Conservation (phyloP, 2,329 filamentous ascomycete species). For the Epichloe aotearoae region DNA sequence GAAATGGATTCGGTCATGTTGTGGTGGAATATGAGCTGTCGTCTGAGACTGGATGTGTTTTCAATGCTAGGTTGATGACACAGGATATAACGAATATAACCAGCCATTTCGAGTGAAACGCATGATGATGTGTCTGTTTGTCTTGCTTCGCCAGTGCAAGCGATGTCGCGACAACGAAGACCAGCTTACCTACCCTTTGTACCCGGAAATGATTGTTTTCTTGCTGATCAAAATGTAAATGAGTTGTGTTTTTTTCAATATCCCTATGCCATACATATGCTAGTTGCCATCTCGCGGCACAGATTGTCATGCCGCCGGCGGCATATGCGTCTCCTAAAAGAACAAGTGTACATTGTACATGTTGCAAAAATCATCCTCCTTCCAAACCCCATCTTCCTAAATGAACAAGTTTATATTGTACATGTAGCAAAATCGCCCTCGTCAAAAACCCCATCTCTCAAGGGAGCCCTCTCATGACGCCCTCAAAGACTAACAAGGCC, state of each 20-base stretch:
- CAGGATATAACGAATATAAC: constrained; percentile 13
- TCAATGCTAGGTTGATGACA: neutral
- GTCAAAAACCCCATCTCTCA: neutral
- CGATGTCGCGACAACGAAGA: neutral
- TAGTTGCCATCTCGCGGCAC: neutral
- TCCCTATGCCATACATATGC: neutral
- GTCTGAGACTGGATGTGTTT: neutral
- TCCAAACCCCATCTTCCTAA: neutral
- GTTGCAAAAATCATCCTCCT: neutral
- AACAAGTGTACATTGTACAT: neutral
- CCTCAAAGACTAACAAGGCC: constrained; percentile 87
- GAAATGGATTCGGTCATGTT: neutral
- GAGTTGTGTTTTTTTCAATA: too few relatives aligned
- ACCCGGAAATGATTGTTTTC: too few relatives aligned
- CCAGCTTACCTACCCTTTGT: too few relatives aligned
- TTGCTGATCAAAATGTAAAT: too few relatives aligned
- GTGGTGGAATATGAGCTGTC: neutral
- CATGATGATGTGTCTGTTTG: neutral
- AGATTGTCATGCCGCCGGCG: neutral
- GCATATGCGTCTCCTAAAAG: neutral
- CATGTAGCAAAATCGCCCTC: neutral
- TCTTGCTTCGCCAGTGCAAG: neutral
- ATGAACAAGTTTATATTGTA: neutral
- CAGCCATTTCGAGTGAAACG: constrained; percentile 14
- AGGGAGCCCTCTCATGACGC: constrained; percentile 59